Conservation (phyloP, 345 rosid genomes). For the Syzygium jambos region DNA sequence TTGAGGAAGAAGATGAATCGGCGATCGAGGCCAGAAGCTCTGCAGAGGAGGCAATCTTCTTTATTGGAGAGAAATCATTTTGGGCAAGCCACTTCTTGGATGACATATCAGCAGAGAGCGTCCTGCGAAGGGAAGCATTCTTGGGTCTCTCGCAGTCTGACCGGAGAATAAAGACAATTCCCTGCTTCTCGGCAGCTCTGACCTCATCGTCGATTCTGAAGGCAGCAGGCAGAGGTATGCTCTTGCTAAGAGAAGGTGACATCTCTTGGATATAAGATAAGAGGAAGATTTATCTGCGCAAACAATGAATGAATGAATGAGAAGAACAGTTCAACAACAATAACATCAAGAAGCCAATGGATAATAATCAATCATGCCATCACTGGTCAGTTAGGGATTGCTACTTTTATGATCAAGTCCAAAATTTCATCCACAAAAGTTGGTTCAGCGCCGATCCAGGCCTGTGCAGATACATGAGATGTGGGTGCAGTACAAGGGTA, state of each 20-base stretch:
- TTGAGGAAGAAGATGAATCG: constrained; percentile 16
- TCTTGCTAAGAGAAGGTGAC: constrained; percentile 36
- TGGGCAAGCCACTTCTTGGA: constrained; percentile 60
- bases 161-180: constrained; percentile 77
- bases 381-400: neutral
- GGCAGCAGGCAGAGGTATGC: constrained; percentile 35
- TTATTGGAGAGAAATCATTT: constrained; percentile 41
- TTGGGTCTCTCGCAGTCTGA: constrained; percentile 20
- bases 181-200: constrained; percentile 37
- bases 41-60: constrained; percentile 53
- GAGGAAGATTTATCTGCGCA: neutral
- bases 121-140: constrained; percentile 49
- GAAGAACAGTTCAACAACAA: neutral
- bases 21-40: constrained; percentile 19
- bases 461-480: neutral
- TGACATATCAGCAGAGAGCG: constrained; percentile 86
- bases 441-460: neutral
- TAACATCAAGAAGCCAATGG: neutral
- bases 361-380: neutral
- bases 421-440: neutral
- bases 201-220: constrained; percentile 31
- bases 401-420: neutral
- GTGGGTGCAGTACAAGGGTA: neutral
- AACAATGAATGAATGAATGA: neutral
- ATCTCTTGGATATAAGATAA: constrained; percentile 8